These are phyloP conservation scores for Plenodomus lindquistii DNA, from an alignment of 2,329 filamentous ascomycete genomes.

Conservation along the genomic window DNA sequence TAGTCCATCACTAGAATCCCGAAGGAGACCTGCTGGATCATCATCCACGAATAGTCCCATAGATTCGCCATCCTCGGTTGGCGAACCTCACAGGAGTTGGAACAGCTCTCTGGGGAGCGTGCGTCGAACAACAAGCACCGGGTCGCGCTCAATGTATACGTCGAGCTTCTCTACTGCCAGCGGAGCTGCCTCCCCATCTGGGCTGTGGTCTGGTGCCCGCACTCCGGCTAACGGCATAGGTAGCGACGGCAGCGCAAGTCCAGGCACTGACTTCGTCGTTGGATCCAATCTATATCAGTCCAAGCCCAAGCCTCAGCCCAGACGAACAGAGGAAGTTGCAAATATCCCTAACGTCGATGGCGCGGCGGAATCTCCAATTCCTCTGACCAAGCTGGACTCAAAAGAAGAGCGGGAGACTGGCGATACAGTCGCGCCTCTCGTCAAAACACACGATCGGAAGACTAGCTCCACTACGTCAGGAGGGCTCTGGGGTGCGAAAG, in stretches of 20 bases:
- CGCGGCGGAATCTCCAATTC: slow-evolving; percentile 9
- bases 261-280: slow-evolving; percentile 39
- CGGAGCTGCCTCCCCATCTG: slow-evolving; percentile 29
- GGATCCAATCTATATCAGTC: slow-evolving; percentile 35
- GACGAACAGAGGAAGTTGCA: slow-evolving; percentile 7
- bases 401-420: slow-evolving; percentile 35
- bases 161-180: slow-evolving; percentile 22
- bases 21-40: slow-evolving; percentile 27
- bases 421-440: slow-evolving; percentile 37
- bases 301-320: slow-evolving; percentile 14
- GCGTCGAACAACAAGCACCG: slow-evolving; percentile 42
- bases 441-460: slow-evolving; percentile 20
- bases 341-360: slow-evolving; percentile 9
- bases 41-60: slow-evolving; percentile 28
- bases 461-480: slow-evolving; percentile 13
- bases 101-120: slow-evolving; percentile 48
- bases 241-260: slow-evolving; percentile 24
- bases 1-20: slow-evolving; percentile 31
- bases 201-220: slow-evolving; percentile 47
- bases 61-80: slow-evolving; percentile 35
- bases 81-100: slow-evolving; percentile 34
- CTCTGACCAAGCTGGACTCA: slow-evolving; percentile 18
- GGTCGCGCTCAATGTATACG: slow-evolving; percentile 28
- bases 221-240: slow-evolving; percentile 19
- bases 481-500: slow-evolving; percentile 35